Conservation (phyloP, 768 basidiomycete genomes). For the Suillus clintonianus region DNA sequence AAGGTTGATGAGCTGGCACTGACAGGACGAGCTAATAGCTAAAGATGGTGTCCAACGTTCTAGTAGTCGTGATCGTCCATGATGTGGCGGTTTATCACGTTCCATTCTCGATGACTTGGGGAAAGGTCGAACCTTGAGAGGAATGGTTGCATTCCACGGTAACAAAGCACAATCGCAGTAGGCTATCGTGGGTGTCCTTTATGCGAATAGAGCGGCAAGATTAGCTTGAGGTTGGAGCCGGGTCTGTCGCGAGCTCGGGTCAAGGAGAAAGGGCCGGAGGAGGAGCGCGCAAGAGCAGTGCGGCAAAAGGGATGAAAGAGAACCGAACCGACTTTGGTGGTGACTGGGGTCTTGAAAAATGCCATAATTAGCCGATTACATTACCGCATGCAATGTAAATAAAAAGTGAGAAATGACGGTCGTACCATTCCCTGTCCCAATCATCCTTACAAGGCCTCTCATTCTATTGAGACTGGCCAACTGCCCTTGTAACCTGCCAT, state of each 20-base stretch:
- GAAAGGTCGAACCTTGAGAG: too few species aligned
- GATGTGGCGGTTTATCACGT: too few species aligned
- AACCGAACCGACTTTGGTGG: slow-evolving; percentile 6
- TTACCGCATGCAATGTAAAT: slow-evolving; percentile 8
- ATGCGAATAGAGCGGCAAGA: not conserved
- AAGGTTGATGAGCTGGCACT: too few species aligned
- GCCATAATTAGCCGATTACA: slow-evolving; percentile 22
- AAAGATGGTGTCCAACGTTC: too few species aligned
- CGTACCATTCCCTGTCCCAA: slow-evolving; percentile 11
- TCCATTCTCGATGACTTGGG: too few species aligned
- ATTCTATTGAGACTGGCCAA: not conserved
- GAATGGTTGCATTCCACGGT: too few species aligned
- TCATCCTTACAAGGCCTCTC: not conserved
- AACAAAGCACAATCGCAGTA: too few species aligned
- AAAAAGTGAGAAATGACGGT: slow-evolving; percentile 30
- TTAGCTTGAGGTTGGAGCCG: not conserved
- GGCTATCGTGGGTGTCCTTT: too few species aligned
- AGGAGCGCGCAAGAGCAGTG: not conserved
- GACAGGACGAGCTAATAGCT: too few species aligned
- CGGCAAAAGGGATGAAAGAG: not conserved
- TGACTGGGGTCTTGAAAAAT: slow-evolving; percentile 25
- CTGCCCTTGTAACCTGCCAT: not conserved
- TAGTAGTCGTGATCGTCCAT: too few species aligned
- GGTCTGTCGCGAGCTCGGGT: not conserved
- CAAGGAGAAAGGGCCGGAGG: not conserved